phyloP scores from a whole-genome alignment of 208 protist species.

The Crithidia thermophila region DNA sequence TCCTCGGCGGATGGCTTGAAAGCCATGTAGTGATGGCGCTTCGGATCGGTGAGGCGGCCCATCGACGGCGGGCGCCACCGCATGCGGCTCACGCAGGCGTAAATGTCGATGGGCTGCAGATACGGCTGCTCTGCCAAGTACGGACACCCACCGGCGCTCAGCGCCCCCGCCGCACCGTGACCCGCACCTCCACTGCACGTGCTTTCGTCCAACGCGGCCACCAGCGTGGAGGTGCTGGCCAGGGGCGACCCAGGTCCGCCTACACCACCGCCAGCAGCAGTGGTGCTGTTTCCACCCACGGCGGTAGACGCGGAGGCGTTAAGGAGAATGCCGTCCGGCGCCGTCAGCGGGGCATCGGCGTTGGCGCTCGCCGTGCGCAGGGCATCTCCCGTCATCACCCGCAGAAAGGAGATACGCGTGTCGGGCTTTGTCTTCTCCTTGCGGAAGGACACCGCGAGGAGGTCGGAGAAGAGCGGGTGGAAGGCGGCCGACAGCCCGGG shows the following conservation, averaged over 20 bases:
- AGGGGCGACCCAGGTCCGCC: background rate
- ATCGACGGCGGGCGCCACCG: conserved; percentile 64
- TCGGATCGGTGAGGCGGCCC: conserved; percentile 22
- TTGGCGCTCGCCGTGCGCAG: background rate
- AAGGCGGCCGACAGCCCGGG: conserved; percentile 65
- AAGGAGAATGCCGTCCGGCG: background rate
- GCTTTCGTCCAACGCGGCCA: background rate
- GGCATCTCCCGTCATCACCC: conserved; percentile 14
- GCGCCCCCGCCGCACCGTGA: background rate
- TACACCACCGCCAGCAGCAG: background rate
- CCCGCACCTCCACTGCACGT: background rate
- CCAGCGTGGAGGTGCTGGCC: background rate
- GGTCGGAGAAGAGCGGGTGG: conserved; percentile 79
- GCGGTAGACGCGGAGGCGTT: background rate
- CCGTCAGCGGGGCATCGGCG: background rate
- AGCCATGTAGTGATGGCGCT: conserved; percentile 33
- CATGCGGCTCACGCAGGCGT: conserved; percentile 60
- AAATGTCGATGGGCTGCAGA: conserved; percentile 67
- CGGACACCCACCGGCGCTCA: conserved; percentile 17
- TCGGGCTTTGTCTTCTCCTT: conserved; percentile 71
- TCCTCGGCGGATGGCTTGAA: conserved; percentile 34
- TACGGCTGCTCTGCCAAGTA: conserved; percentile 42
- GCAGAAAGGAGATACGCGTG: conserved; percentile 71
- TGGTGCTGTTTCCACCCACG: no score
- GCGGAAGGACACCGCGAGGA: conserved; percentile 77